A percentile compares a stretch with the other conserved stretches of the same genome.
These are phyloP conservation scores for Xylaria sp. DNA, from an alignment of 2,329 filamentous ascomycete genomes.

Conservation along the genomic window DNA sequence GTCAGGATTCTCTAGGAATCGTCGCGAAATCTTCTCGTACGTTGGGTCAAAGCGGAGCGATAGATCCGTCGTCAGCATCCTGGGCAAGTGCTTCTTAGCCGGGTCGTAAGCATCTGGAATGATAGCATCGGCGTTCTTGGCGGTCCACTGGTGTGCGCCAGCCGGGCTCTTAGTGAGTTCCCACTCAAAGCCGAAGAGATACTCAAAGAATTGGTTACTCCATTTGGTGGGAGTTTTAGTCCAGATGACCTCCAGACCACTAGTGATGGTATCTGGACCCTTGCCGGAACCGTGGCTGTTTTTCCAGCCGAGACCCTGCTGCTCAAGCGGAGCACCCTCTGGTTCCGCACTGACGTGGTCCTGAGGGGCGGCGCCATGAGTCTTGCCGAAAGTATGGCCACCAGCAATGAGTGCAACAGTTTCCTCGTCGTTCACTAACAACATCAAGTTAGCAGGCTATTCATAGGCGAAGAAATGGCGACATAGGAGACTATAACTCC, in stretches of 20 bases:
- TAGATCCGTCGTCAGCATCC: conserved; percentile 81
- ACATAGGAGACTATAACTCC: neutral
- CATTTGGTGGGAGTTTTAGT: conserved; percentile 80
- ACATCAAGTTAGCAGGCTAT: conserved; percentile 11
- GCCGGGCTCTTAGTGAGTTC: conserved; percentile 79
- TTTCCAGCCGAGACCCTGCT: conserved; percentile 78
- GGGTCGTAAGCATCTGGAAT: conserved; percentile 78
- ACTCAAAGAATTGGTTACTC: conserved; percentile 79
- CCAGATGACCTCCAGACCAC: conserved; percentile 83
- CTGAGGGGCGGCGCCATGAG: conserved; percentile 75
- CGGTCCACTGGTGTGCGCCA: conserved; percentile 81
- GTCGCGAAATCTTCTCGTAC: conserved; percentile 80
- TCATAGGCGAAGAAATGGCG: neutral
- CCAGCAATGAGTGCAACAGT: conserved; percentile 83
- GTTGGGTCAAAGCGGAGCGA: conserved; percentile 75
- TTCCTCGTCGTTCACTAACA: conserved; percentile 77
- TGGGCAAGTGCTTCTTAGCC: conserved; percentile 78
- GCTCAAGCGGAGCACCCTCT: conserved; percentile 69
- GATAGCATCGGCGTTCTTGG: conserved; percentile 72
- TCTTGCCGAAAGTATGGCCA: conserved; percentile 84
- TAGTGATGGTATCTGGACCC: conserved; percentile 78
- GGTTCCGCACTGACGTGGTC: conserved; percentile 76
- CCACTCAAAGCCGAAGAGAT: conserved; percentile 83
- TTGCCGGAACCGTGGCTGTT: conserved; percentile 73
- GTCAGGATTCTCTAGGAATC: conserved; percentile 75